These are phyloP conservation scores for Pestalotiopsis sp. DNA, from an alignment of 2,329 filamentous ascomycete genomes.

Conservation along the genomic window DNA sequence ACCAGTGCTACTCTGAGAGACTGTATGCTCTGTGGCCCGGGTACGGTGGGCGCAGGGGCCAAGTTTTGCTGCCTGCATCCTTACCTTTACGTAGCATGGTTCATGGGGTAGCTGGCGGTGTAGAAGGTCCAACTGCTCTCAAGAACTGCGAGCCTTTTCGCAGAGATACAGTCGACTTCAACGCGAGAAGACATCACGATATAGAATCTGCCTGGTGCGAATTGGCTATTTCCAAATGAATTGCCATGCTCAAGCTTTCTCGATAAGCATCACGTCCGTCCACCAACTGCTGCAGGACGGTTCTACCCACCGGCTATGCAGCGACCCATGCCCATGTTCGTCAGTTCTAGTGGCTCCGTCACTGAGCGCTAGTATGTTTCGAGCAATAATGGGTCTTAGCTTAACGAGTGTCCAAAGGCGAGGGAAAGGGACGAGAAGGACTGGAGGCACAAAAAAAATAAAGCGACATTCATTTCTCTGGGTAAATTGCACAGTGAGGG, in stretches of 20 bases:
- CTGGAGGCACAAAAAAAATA: not conserved
- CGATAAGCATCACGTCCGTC: not conserved
- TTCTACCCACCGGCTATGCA: conserved; percentile 5
- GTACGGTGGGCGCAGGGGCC: not conserved
- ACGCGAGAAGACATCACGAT: not conserved
- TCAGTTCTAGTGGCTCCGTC: not conserved
- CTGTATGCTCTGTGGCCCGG: not conserved
- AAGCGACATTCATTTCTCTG: not conserved
- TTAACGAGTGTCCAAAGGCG: not conserved
- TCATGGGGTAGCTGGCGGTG: not conserved
- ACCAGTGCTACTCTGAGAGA: not conserved
- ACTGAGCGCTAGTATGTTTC: not conserved
- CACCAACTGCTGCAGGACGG: not conserved
- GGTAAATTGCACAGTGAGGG: not conserved
- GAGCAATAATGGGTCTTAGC: not conserved
- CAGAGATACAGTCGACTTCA: not conserved
- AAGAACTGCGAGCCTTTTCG: not conserved
- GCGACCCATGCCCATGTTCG: not conserved
- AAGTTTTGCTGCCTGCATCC: not conserved
- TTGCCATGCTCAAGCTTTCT: not conserved
- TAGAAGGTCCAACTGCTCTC: not conserved
- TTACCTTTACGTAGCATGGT: not conserved
- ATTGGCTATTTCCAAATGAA: not conserved
- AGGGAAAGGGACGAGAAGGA: not conserved
- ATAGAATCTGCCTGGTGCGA: not conserved